Percentiles rank a stretch among this genome's conserved stretches.
Evolutionary conservation across 2,329 filamentous ascomycete species (phyloP).

Genomic region (Orbilia oligospora): DNA sequence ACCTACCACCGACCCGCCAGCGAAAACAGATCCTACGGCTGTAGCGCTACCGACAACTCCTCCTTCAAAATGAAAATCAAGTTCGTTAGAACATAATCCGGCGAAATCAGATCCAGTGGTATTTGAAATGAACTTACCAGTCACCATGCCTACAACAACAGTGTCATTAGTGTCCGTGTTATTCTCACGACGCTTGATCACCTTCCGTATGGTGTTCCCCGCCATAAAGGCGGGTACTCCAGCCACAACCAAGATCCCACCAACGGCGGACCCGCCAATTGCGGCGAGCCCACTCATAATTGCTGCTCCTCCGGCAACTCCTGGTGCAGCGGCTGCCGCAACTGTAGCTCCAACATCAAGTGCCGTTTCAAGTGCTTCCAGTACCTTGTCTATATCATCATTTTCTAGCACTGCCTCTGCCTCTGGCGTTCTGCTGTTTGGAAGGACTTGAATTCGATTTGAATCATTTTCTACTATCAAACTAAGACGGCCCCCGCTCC

Average conservation of each 20-base stretch:
- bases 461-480: neutral
- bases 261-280: neutral
- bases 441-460: neutral
- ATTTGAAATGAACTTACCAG: neutral
- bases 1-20: neutral
- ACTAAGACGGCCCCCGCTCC: neutral
- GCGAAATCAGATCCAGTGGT: neutral
- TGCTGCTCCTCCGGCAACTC: neutral
- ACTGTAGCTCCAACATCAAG: constrained; percentile 1
- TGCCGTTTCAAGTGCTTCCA: neutral
- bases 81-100: neutral
- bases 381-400: neutral
- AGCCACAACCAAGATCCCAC: neutral
- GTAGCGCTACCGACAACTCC: neutral
- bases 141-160: neutral
- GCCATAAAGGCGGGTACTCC: neutral
- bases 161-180: neutral
- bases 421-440: neutral
- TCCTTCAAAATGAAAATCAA: neutral
- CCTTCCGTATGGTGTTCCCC: neutral
- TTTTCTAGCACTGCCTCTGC: neutral
- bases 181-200: neutral
- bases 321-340: neutral
- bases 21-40: neutral
- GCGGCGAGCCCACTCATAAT: constrained; percentile 10